phyloP scores from a whole-genome alignment of 257 asterid species.

The Perilla frutescens region DNA sequence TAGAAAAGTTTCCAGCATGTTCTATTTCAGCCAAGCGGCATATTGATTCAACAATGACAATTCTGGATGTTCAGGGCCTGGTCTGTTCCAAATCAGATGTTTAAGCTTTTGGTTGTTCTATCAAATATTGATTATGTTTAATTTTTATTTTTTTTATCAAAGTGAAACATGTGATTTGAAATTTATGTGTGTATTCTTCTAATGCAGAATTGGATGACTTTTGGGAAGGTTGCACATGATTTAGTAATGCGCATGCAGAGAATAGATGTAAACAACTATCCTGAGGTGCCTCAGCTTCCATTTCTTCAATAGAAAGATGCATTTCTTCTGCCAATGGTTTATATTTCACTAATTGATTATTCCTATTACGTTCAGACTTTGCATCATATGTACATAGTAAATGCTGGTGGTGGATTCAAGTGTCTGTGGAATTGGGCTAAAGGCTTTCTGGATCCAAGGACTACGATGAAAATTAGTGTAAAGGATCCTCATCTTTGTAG shows the following conservation, averaged over 20 bases:
- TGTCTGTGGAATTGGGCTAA: constrained; percentile 77
- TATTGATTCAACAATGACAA: constrained; percentile 78
- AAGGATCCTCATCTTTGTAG: constrained; percentile 28
- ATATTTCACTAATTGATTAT: constrained; percentile 31
- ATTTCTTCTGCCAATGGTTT: constrained; percentile 21
- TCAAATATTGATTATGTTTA: constrained; percentile 14
- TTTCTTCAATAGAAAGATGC: constrained; percentile 30
- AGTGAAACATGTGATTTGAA: neutral
- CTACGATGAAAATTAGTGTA: constrained; percentile 90
- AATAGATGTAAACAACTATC: constrained; percentile 94
- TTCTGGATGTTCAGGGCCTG: constrained; percentile 95
- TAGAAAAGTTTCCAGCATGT: constrained; percentile 93
- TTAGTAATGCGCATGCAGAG: constrained; percentile 90
- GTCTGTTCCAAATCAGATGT: constrained; percentile 54
- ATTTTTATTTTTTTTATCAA: neutral
- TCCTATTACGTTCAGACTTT: constrained; percentile 67
- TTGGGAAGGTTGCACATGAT: constrained; percentile 90
- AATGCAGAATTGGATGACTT: constrained; percentile 93
- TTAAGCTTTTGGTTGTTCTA: constrained; percentile 28
- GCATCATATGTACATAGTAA: constrained; percentile 92
- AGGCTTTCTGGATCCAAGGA: constrained; percentile 93
- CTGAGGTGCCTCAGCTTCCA: constrained; percentile 73
- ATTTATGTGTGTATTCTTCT: constrained; percentile 30
- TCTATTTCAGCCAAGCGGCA: constrained; percentile 90
- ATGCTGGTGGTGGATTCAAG: constrained; percentile 94